These are phyloP conservation scores for Geranium incanum DNA, from an alignment of 441 rosid genomes.

Conservation along the genomic window DNA sequence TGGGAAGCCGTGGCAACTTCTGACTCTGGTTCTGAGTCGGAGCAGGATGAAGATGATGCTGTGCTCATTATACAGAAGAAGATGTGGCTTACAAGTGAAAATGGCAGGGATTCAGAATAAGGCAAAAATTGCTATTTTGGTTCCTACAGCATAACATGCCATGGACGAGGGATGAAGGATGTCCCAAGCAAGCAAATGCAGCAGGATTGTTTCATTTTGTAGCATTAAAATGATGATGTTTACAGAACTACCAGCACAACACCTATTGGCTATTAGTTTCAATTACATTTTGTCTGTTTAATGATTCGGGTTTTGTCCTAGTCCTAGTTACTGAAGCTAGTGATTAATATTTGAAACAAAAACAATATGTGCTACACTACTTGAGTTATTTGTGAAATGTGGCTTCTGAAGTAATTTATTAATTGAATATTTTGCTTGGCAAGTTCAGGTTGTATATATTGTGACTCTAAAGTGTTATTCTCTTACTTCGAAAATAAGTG, in stretches of 20 bases:
- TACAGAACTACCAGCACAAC: constrained; percentile 22
- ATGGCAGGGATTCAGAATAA: constrained; percentile 62
- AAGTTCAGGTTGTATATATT: too few relatives aligned
- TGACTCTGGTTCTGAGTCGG: constrained; percentile 30
- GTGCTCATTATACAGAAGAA: constrained; percentile 70
- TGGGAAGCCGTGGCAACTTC: constrained; percentile 73
- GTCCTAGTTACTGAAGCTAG: too few relatives aligned
- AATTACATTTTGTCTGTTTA: background rate
- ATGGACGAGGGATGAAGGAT: too few relatives aligned
- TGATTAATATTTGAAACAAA: too few relatives aligned
- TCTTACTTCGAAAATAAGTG: too few relatives aligned
- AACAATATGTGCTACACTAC: too few relatives aligned
- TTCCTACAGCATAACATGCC: too few relatives aligned
- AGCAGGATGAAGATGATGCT: constrained; percentile 45
- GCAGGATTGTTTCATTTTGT: constrained; percentile 38
- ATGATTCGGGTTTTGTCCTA: background rate
- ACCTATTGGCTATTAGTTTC: constrained; percentile 34
- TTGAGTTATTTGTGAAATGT: too few relatives aligned
- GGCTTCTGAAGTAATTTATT: too few relatives aligned
- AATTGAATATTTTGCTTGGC: too few relatives aligned
- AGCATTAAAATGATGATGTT: constrained; percentile 30
- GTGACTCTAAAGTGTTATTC: too few relatives aligned
- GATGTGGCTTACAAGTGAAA: constrained; percentile 79
- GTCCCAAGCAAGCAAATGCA: background rate
- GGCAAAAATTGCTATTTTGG: background rate